Evolutionary conservation across 1,284 basidiomycete species (phyloP).

Genomic region (Trametes hirsuta): DNA sequence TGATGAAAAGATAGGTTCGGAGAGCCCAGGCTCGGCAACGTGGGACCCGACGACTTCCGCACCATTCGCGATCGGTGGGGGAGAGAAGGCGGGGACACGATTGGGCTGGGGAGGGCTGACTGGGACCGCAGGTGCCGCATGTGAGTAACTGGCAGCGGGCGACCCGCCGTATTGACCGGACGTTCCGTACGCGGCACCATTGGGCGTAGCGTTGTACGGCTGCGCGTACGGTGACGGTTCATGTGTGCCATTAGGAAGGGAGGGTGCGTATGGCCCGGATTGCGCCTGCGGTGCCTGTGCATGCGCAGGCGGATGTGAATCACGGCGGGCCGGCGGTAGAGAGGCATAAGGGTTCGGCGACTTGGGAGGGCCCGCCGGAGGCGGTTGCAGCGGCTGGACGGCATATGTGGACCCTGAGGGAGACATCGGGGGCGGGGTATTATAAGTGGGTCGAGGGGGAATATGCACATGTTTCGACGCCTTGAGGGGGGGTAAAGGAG

Average conservation of each 20-base stretch:
- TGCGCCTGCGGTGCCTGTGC: neutral
- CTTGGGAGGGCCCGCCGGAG: slow-evolving; percentile 12
- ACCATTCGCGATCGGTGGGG: neutral
- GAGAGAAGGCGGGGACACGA: neutral
- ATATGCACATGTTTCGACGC: slow-evolving; percentile 43
- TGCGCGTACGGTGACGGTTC: slow-evolving; percentile 4
- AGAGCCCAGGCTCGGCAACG: neutral
- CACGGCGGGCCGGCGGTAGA: slow-evolving; percentile 5
- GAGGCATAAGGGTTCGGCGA: slow-evolving; percentile 13
- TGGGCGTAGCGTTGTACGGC: neutral
- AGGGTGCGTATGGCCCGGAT: slow-evolving; percentile 2
- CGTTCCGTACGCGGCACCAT: neutral
- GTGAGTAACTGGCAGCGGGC: slow-evolving; percentile 4
- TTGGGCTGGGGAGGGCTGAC: neutral
- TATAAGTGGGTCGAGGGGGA: slow-evolving; percentile 22
- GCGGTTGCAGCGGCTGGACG: slow-evolving; percentile 22
- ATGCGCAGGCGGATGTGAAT: slow-evolving; percentile 2
- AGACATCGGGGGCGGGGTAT: slow-evolving; percentile 30
- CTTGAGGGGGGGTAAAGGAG: slow-evolving; percentile 66
- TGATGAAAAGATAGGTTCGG: neutral
- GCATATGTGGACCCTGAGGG: slow-evolving; percentile 34
- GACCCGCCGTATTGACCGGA: neutral
- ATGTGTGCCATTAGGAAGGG: slow-evolving; percentile 6
- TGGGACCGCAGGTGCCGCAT: slow-evolving; percentile 5
- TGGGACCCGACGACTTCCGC: neutral